phyloP scores from a whole-genome alignment of 352 stramenopile species.

The Pythium scleroteichum region DNA sequence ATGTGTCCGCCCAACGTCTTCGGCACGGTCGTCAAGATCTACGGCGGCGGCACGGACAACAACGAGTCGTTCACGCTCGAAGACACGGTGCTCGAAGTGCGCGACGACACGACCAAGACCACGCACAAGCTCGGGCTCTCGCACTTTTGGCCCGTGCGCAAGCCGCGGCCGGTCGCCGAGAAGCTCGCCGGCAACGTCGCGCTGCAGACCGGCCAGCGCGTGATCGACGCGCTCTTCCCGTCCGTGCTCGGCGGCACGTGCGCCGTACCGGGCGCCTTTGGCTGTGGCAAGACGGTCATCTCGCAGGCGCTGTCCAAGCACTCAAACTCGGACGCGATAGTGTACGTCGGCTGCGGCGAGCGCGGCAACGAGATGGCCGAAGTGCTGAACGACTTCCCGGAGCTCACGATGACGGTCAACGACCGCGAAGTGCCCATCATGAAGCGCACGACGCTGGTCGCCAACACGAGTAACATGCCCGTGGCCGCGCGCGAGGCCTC shows the following conservation, averaged over 20 bases:
- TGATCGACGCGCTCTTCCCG: slow-evolving; percentile 99
- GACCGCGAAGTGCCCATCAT: slow-evolving; percentile 98
- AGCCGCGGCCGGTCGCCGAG: slow-evolving; percentile 96
- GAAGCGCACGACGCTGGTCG: slow-evolving; percentile 99
- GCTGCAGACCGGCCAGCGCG: slow-evolving; percentile 97
- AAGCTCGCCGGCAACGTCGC: slow-evolving; percentile 98
- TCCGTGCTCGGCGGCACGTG: slow-evolving; percentile 99
- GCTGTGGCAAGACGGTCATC: slow-evolving; percentile 99
- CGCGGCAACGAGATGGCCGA: slow-evolving; percentile 99
- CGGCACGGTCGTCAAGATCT: slow-evolving; percentile 98
- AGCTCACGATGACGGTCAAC: slow-evolving; percentile 99
- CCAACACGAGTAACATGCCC: slow-evolving; percentile 99
- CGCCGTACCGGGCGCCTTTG: slow-evolving; percentile 98
- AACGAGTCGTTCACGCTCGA: slow-evolving; percentile 96
- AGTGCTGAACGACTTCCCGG: slow-evolving; percentile 99
- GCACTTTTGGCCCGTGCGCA: slow-evolving; percentile 98
- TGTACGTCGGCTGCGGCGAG: slow-evolving; percentile 99
- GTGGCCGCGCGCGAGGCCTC: slow-evolving; percentile 99
- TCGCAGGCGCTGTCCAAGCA: slow-evolving; percentile 99
- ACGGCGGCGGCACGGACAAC: slow-evolving; percentile 94
- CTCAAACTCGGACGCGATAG: slow-evolving; percentile 98
- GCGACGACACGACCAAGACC: slow-evolving; percentile 94
- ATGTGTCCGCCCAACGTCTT: slow-evolving; percentile 99
- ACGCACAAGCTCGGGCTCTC: slow-evolving; percentile 96
- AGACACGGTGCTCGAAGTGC: slow-evolving; percentile 98